These are phyloP conservation scores for Globisporangium ultimum DNA, from an alignment of 352 stramenopile genomes.

Conservation along the genomic window DNA sequence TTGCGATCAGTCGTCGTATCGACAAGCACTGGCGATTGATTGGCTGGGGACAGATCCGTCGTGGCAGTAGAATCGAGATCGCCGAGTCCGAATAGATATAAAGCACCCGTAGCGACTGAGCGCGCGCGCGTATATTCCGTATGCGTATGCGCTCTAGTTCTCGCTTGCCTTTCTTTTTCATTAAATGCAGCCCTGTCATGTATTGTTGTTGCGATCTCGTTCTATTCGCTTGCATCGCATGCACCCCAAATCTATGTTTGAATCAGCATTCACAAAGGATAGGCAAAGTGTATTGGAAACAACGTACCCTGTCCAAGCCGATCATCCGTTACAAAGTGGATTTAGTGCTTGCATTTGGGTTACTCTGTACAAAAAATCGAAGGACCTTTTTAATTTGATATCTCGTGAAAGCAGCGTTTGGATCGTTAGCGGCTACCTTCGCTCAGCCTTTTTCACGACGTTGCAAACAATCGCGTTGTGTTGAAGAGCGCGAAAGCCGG, in stretches of 20 bases:
- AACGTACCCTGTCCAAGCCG: too few species aligned
- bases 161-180: background rate
- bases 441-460: background rate
- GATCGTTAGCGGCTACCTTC: background rate
- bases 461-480: background rate
- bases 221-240: background rate
- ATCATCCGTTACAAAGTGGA: background rate
- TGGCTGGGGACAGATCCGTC: conserved; percentile 99
- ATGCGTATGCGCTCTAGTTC: background rate
- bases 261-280: background rate
- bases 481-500: background rate
- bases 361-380: background rate
- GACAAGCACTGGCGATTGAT: conserved; percentile 99
- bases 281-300: background rate
- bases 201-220: background rate
- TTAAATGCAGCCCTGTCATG: background rate
- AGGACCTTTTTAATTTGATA: background rate
- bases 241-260: background rate
- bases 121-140: background rate
- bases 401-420: background rate
- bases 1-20: conserved; percentile 98
- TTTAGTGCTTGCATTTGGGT: too few species aligned
- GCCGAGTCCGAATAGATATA: conserved; percentile 82
- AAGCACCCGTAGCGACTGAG: conserved; percentile 8
- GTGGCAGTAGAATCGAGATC: conserved; percentile 94